Conservation (phyloP, 129 eudicot genomes). For the Artemisia argyi region DNA sequence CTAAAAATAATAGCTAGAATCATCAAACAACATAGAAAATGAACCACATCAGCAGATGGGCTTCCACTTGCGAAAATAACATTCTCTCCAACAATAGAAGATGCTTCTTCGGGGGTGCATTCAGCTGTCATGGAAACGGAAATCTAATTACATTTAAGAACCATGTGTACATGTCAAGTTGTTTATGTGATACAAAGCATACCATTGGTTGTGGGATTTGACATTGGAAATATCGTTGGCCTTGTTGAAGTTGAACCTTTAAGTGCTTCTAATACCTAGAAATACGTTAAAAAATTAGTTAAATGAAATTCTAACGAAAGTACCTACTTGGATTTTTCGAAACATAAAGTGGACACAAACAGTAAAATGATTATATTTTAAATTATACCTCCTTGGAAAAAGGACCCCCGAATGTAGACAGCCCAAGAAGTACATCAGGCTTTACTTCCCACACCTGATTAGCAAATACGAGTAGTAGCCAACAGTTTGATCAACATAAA, state of each 20-base stretch:
- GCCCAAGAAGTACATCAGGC: conserved; percentile 95
- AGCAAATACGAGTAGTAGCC: conserved; percentile 12
- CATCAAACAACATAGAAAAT: no score
- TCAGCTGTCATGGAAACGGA: conserved; percentile 54
- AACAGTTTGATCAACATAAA: conserved; percentile 9
- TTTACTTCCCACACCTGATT: conserved; percentile 83
- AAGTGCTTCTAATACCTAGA: conserved; percentile 90
- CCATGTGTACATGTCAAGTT: background rate
- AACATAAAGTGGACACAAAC: conserved; percentile 4
- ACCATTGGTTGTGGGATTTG: conserved; percentile 95
- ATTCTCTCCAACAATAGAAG: conserved; percentile 80
- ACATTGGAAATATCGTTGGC: conserved; percentile 97
- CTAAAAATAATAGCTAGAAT: no score
- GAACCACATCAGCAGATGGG: conserved; percentile 77
- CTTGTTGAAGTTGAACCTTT: conserved; percentile 89
- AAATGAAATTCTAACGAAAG: background rate
- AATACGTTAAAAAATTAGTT: conserved; percentile 2
- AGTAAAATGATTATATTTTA: background rate
- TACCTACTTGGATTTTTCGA: background rate
- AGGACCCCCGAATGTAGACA: conserved; percentile 91
- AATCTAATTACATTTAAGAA: background rate
- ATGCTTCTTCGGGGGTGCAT: conserved; percentile 96
- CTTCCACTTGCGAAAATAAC: conserved; percentile 93
- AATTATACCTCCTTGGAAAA: conserved; percentile 78
- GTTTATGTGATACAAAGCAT: conserved; percentile 24